Base-by-base conservation (phyloP, 177 flowering plant genomes). In the Vitis hybrid region DNA sequence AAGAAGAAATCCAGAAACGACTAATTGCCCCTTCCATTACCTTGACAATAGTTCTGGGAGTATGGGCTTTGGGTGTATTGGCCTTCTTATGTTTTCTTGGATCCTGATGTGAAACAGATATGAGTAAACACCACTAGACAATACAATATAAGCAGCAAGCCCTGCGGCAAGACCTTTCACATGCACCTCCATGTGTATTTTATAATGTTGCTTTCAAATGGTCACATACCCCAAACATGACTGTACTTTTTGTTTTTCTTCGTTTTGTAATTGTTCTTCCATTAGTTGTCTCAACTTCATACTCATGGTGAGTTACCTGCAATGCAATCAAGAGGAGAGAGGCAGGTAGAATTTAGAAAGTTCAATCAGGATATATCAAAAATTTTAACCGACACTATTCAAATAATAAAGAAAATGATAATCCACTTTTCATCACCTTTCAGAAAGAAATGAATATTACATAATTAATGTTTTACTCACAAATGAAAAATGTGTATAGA, bases 301-400 rank as follows among this genome's bases (percentile, higher is more conserved):
- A 89, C 80, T 93, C 98, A 74, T 65, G 97, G 68, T 73, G 97
- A 71, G 98, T 91, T 24, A 93, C 97, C 99, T 93, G 82, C 63
- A 58, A 74, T 46, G 30, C 19, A 10, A 72, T 21, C 49, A 67
- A 64, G 52, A 54, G 12, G n/a, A 32, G 8, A 14, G 6, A 40
- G 13, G 49, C n/a, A 13, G 65, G 52, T 46, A 46, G 65, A 7
- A 48, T 62, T 40, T n/a, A 13, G 50, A 3, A 49, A 35, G 15
- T 35, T 14, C 18, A 50, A 32, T 64, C 54, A 19, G 67, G 19
- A 62, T 48, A 5, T 17, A 14, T 7, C 0, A 6, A 6, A 6
- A 62, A 1, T 6, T 49, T 32, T 46, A 12, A 51, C 27, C 40
- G 35, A 61, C n/a, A 61, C 19, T 35, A 35, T 35, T 35, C 46